Evolutionary conservation across 1,139 yeast species (phyloP).

Genomic region (Candida tetrigidarum): DNA sequence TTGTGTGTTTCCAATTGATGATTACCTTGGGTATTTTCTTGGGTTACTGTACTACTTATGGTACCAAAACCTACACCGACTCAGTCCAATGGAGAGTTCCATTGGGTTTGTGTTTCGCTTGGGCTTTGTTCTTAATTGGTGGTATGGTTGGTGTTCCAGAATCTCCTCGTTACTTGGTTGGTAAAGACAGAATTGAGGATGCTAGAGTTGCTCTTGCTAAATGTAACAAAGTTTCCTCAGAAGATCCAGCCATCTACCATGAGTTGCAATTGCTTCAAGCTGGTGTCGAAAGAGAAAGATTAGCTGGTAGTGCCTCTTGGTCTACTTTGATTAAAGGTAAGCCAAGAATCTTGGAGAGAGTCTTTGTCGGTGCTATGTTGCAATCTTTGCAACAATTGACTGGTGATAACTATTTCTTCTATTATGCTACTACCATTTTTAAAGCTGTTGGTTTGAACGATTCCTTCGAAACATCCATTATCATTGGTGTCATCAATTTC

Average conservation of each 20-base stretch:
- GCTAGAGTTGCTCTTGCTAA: constrained; percentile 59
- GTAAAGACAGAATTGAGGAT: constrained; percentile 41
- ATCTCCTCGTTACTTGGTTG: constrained; percentile 57
- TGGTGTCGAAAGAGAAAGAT: constrained; percentile 63
- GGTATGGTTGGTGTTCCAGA: constrained; percentile 69
- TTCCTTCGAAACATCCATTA: constrained; percentile 76
- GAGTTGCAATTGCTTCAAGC: constrained; percentile 66
- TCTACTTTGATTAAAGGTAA: constrained; percentile 64
- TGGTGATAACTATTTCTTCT: constrained; percentile 83
- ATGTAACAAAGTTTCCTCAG: constrained; percentile 63
- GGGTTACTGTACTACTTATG: constrained; percentile 70
- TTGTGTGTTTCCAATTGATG: constrained; percentile 69
- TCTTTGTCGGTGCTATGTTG: constrained; percentile 64
- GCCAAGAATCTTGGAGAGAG: constrained; percentile 69
- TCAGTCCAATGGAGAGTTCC: constrained; percentile 71
- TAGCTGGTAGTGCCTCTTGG: constrained; percentile 75
- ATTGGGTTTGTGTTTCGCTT: constrained; percentile 60
- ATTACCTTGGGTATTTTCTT: constrained; percentile 71
- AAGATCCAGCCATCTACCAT: constrained; percentile 58
- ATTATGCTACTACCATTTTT: constrained; percentile 80
- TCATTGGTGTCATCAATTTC: constrained; percentile 80
- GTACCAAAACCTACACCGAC: constrained; percentile 54
- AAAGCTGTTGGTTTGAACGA: constrained; percentile 79
- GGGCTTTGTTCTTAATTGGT: constrained; percentile 53
- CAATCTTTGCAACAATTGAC: constrained; percentile 78